These are phyloP conservation scores for Chrysosporium keratinophilum DNA, from an alignment of 2,329 filamentous ascomycete genomes.

Conservation along the genomic window DNA sequence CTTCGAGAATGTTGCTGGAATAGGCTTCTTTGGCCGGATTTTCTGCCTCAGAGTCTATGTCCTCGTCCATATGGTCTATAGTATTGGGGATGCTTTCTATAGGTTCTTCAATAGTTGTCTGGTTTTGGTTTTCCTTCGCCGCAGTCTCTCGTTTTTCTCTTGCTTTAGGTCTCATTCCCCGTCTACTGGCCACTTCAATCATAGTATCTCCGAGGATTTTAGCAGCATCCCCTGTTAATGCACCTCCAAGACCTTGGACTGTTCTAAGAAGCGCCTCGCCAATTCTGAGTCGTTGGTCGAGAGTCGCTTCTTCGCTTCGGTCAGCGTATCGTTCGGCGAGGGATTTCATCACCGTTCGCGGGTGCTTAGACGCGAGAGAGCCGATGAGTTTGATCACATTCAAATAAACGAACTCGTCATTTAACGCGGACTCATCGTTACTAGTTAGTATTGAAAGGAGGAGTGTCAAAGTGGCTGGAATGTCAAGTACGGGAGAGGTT, in stretches of 20 bases:
- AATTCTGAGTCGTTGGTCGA: constrained; percentile 35
- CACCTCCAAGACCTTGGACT: constrained; percentile 32
- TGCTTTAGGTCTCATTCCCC: constrained; percentile 29
- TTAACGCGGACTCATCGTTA: constrained; percentile 28
- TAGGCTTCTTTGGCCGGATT: constrained; percentile 27
- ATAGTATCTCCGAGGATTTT: constrained; percentile 32
- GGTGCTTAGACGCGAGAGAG: constrained; percentile 33
- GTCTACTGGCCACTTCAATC: constrained; percentile 32
- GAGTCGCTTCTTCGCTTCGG: constrained; percentile 26
- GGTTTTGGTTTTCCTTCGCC: constrained; percentile 23
- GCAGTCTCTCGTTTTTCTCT: constrained; percentile 25
- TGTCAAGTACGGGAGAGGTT: constrained; percentile 35
- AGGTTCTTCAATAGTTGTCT: constrained; percentile 23
- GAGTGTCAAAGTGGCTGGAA: constrained; percentile 33
- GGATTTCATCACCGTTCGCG: constrained; percentile 33
- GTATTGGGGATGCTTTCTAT: constrained; percentile 14
- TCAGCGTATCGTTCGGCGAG: constrained; percentile 35
- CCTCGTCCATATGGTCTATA: constrained; percentile 15
- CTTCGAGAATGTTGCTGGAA: constrained; percentile 30
- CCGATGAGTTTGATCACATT: constrained; percentile 36
- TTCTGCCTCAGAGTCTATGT: constrained; percentile 26
- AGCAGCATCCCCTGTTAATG: constrained; percentile 30
- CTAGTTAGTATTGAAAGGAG: constrained; percentile 32
- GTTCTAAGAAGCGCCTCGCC: constrained; percentile 35
- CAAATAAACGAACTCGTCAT: constrained; percentile 37